Conservation (phyloP, 371 early-diverging fungal species). For the Chytridium lagenaria region DNA sequence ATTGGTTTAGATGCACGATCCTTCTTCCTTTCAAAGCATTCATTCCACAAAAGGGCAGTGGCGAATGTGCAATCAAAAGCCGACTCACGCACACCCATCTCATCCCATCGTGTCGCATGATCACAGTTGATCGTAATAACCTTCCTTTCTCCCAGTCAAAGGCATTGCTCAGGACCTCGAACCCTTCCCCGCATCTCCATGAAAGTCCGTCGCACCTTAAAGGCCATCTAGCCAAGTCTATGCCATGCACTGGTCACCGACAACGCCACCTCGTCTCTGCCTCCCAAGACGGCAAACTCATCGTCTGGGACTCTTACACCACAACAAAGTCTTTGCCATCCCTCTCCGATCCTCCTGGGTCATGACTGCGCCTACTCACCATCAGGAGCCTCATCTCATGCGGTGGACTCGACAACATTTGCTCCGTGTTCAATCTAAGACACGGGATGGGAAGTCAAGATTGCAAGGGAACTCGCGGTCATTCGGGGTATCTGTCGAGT, state of each 20-base stretch:
- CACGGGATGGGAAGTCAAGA: constrained; percentile 89
- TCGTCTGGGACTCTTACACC: constrained; percentile 98
- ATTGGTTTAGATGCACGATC: too few species aligned
- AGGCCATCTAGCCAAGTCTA: constrained; percentile 98
- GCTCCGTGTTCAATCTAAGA: constrained; percentile 95
- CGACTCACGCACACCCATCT: too few species aligned
- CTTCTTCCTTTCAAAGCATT: too few species aligned
- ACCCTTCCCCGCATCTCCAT: constrained; percentile 88
- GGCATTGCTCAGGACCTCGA: constrained; percentile 68
- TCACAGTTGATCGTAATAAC: too few species aligned
- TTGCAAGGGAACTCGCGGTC: constrained; percentile 91
- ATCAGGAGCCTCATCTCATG: constrained; percentile 96
- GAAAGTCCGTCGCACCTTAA: constrained; percentile 94
- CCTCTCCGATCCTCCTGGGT: constrained; percentile 98
- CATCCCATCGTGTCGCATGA: too few species aligned
- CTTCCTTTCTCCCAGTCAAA: constrained; percentile 62
- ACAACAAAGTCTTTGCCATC: constrained; percentile 98
- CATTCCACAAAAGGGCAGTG: too few species aligned
- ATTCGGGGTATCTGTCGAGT: constrained; percentile 96
- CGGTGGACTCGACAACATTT: constrained; percentile 98
- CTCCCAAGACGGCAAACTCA: constrained; percentile 98
- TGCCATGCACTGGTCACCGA: constrained; percentile 98
- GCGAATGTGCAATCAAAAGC: too few species aligned
- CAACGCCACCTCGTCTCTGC: constrained; percentile 95
- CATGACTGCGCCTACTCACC: constrained; percentile 99